These are phyloP conservation scores for Marasmius tenuissimus DNA, from an alignment of 1,284 basidiomycete genomes.

Conservation along the genomic window DNA sequence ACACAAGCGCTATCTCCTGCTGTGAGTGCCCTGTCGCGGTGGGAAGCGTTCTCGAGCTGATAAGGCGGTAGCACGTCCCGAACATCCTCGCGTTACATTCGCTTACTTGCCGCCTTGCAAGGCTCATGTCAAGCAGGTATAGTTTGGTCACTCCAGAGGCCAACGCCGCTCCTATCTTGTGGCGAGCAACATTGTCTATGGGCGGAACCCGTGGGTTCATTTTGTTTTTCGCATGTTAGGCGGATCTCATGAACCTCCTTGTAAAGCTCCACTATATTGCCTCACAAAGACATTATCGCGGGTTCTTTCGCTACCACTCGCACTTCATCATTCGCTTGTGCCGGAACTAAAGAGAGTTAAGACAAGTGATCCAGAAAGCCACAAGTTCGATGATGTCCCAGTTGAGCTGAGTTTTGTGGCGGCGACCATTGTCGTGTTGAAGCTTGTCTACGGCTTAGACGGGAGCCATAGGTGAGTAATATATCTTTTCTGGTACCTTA, in stretches of 20 bases:
- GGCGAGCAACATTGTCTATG: slow-evolving; percentile 72
- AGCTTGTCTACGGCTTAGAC: slow-evolving; percentile 84
- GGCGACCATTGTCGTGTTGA: slow-evolving; percentile 70
- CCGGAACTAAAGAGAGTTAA: slow-evolving; percentile 37
- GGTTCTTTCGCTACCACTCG: slow-evolving; percentile 60
- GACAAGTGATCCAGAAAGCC: slow-evolving; percentile 41
- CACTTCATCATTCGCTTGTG: slow-evolving; percentile 56
- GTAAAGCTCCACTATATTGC: slow-evolving; percentile 59
- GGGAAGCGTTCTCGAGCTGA: slow-evolving; percentile 9
- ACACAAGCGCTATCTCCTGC: slow-evolving; percentile 65
- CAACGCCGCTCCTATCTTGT: slow-evolving; percentile 79
- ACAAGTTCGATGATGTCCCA: slow-evolving; percentile 63
- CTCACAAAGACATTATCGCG: slow-evolving; percentile 59
- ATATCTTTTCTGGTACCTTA: neutral
- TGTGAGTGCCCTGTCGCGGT: slow-evolving; percentile 41
- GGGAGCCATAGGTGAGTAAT: slow-evolving; percentile 55
- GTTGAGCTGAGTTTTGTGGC: slow-evolving; percentile 76
- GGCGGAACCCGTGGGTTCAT: slow-evolving; percentile 74
- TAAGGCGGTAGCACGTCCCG: slow-evolving; percentile 57
- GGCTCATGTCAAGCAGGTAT: slow-evolving; percentile 49
- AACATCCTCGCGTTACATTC: slow-evolving; percentile 55
- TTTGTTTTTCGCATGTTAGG: slow-evolving; percentile 4
- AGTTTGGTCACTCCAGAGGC: slow-evolving; percentile 73
- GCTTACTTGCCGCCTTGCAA: slow-evolving; percentile 64
- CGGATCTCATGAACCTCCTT: slow-evolving; percentile 8